Evolutionary conservation across 495 filamentous ascomycete species (phyloP), one percentile per base, ranked within the genome.

Genomic region (Aspergillus steynii): DNA sequence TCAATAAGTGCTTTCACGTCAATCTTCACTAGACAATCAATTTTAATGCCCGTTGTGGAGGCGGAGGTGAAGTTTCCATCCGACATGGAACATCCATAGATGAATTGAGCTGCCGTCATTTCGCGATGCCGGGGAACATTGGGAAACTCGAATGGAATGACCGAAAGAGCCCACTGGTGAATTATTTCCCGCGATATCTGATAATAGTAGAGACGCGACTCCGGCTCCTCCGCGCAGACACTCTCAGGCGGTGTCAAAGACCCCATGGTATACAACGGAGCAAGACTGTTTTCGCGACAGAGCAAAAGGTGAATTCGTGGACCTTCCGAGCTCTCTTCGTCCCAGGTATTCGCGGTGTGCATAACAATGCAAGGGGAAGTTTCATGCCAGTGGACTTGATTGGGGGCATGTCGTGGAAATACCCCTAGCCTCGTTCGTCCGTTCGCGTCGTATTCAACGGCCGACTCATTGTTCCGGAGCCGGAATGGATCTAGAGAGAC

Each of bases 301-400:
- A 78, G 79, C 0, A 90, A 75, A 68, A 89, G 77, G 56, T 87
- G 83, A 10, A 89, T 82, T 1, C 52, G 53, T 29, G 55, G 46
- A 2, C 59, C 49, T 28, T 74, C 68, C 5, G 57, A 10, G 0
- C 65, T 57, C 27, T 37, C 12, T 20, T 70, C 68, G 50, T 87
- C 82, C 87, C 87, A 90, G 34, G 82, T 83, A 57, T 87, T 89
- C 5, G 85, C 87, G 4, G 85, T 87, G 62, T 89, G 87, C 60
- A 88, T 88, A 56, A 89, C 86, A 61, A 84, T 81, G 69, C 85
- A 88, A 7, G 83, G 73, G 34, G 79, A 77, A 2, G 85, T 88
- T 71, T 88, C 80, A 64, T 86, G 88, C 86, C 87, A 90, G 10
- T 74, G 74, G 25, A 88, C 73, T 4, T 69, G 71, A 5, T 80